Conservation (phyloP, 371 early-diverging fungal species). For the Nematocida sp. region DNA sequence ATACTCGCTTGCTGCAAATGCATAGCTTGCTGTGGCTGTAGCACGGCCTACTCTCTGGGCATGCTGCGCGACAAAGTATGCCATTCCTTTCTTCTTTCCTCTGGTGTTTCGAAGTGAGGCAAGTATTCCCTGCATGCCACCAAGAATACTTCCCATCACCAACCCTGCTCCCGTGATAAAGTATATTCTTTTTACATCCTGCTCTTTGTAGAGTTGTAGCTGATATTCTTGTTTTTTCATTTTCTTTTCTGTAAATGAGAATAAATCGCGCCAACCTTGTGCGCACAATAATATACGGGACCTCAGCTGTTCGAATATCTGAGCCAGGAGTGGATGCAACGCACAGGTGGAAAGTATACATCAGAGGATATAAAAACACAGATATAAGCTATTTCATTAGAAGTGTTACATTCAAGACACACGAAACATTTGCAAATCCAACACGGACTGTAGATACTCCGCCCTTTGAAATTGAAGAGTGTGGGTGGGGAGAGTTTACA, state of each 20-base stretch:
- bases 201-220: constrained; percentile 14
- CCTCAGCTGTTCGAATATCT: constrained; percentile 29
- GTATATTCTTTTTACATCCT: constrained; percentile 20
- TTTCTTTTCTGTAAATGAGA: constrained; percentile 57
- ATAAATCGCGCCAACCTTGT: constrained; percentile 61
- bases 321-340: constrained; percentile 45
- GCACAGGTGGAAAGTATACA: constrained; percentile 55
- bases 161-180: constrained; percentile 41
- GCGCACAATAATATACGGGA: constrained; percentile 57
- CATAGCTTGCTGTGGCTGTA: constrained; percentile 7
- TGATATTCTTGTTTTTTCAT: constrained; percentile 31
- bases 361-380: constrained; percentile 57
- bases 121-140: constrained; percentile 24
- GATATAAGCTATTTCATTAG: constrained; percentile 58
- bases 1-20: neutral
- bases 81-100: constrained; percentile 32
- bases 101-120: neutral
- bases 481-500: constrained; percentile 62
- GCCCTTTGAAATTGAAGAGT: constrained; percentile 62
- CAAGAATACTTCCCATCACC: constrained; percentile 15
- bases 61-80: constrained; percentile 4
- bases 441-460: constrained; percentile 50
- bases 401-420: constrained; percentile 57
- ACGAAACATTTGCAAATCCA: constrained; percentile 60
- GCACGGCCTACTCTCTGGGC: constrained; percentile 13